A percentile compares a stretch with the other conserved stretches of the same genome.
These are phyloP conservation scores for Saprolegnia parasitica DNA, from an alignment of 352 stramenopile genomes.

Conservation along the genomic window DNA sequence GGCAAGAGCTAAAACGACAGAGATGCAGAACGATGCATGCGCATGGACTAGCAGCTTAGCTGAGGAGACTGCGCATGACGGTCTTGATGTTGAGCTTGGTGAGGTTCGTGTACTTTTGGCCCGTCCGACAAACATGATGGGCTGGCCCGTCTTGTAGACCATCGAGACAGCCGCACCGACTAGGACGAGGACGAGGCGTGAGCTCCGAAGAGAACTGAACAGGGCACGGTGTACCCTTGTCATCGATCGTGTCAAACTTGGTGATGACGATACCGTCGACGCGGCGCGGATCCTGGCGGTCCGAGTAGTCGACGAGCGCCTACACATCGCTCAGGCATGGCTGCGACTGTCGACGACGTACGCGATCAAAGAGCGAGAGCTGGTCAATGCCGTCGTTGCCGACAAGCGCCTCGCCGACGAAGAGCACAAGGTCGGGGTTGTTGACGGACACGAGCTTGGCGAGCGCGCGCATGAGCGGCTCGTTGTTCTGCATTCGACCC, in stretches of 20 bases:
- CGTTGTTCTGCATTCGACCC: slow-evolving; percentile 99
- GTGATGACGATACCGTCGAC: slow-evolving; percentile 99
- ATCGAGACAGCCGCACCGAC: slow-evolving; percentile 99
- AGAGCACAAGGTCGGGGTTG: slow-evolving; percentile 96
- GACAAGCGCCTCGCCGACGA: slow-evolving; percentile 98
- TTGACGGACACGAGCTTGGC: slow-evolving; percentile 97
- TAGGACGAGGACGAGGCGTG: slow-evolving; percentile 32
- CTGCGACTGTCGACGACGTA: slow-evolving; percentile 32
- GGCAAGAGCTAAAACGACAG: too few species aligned
- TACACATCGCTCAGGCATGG: slow-evolving; percentile 31
- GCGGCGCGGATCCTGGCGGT: slow-evolving; percentile 79
- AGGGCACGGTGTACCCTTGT: slow-evolving; percentile 87
- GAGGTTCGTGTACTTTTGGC: slow-evolving; percentile 99
- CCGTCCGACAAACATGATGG: slow-evolving; percentile 98
- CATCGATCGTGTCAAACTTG: slow-evolving; percentile 99
- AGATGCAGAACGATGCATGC: not conserved
- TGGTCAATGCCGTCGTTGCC: slow-evolving; percentile 99
- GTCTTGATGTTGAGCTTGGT: slow-evolving; percentile 96
- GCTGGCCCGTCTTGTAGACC: slow-evolving; percentile 98
- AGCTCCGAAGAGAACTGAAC: slow-evolving; percentile 10
- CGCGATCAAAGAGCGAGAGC: slow-evolving; percentile 92
- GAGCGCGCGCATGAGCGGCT: slow-evolving; percentile 97
- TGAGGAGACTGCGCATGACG: slow-evolving; percentile 93
- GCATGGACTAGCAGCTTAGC: slow-evolving; percentile 44
- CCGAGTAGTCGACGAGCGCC: slow-evolving; percentile 86